These are phyloP conservation scores for Xylaria sp. DNA, from an alignment of 2,329 filamentous ascomycete species.

Conservation along the genomic window DNA sequence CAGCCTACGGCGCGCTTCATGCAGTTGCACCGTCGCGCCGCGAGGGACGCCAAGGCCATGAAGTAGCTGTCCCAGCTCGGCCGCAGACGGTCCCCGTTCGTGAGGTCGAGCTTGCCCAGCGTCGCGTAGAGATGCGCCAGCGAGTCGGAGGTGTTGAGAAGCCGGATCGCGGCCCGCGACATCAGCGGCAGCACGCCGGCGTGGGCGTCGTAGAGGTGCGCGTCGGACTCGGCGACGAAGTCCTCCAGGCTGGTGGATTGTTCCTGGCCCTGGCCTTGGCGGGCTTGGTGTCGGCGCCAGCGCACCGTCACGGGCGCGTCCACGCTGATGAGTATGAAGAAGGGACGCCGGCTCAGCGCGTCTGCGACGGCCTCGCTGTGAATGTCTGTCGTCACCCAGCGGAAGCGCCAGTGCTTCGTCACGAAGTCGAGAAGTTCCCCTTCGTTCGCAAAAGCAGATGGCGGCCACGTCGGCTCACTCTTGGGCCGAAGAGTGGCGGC, in stretches of 20 bases:
- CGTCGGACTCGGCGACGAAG: conserved; percentile 72
- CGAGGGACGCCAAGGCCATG: conserved; percentile 94
- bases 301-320: conserved; percentile 88
- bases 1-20: conserved; percentile 98
- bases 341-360: conserved; percentile 80
- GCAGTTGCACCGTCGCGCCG: conserved; percentile 91
- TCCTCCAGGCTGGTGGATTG: conserved; percentile 59
- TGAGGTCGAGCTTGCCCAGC: conserved; percentile 79
- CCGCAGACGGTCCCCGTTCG: conserved; percentile 81
- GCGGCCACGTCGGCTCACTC: conserved; percentile 22
- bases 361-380: conserved; percentile 79
- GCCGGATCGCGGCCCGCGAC: conserved; percentile 81
- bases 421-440: conserved; percentile 83
- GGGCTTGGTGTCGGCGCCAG: conserved; percentile 78
- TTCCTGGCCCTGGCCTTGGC: conserved; percentile 19
- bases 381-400: conserved; percentile 89
- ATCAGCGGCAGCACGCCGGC: conserved; percentile 80
- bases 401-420: conserved; percentile 82
- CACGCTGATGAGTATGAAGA: conserved; percentile 92
- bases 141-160: conserved; percentile 85
- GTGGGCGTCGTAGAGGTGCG: conserved; percentile 75
- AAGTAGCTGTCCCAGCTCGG: conserved; percentile 98
- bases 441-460: conserved; percentile 67
- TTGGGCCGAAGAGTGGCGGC: conserved; percentile 13
- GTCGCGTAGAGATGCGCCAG: conserved; percentile 77